Conservation (phyloP, 2,329 filamentous ascomycete species). For the Fusarium zealandicum region DNA sequence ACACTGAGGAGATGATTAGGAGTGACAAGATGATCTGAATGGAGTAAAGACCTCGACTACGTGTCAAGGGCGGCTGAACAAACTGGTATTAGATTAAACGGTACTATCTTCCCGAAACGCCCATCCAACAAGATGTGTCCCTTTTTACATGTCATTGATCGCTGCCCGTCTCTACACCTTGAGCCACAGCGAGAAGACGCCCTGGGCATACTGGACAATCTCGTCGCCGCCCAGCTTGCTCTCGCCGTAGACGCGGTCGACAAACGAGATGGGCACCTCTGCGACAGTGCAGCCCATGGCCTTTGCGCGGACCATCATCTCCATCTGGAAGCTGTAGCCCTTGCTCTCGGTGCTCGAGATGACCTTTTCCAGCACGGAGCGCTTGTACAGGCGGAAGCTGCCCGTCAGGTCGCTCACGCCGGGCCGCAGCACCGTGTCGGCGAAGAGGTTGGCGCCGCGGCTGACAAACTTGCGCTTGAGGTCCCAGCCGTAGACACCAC, state of each 20-base stretch:
- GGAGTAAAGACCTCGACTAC: no score
- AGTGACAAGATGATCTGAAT: no score
- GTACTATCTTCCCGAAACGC: constrained; percentile 44
- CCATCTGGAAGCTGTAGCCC: constrained; percentile 99
- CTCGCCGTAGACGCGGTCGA: constrained; percentile 94
- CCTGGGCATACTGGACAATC: constrained; percentile 96
- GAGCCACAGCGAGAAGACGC: constrained; percentile 78
- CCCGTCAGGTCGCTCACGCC: constrained; percentile 96
- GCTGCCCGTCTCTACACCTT: constrained; percentile 63
- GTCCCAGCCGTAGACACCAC: constrained; percentile 96
- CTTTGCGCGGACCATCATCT: constrained; percentile 98
- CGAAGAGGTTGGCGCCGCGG: constrained; percentile 91
- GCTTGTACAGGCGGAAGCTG: constrained; percentile 95
- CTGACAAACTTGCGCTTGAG: constrained; percentile 86
- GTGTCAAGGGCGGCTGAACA: constrained; percentile 25
- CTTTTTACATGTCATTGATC: constrained; percentile 34
- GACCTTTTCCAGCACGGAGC: constrained; percentile 84
- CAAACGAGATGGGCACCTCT: constrained; percentile 96
- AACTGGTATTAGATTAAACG: constrained; percentile 46
- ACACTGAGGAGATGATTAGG: no score
- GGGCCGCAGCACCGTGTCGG: constrained; percentile 90
- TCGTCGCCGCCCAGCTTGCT: constrained; percentile 93
- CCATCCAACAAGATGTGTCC: constrained; percentile 36
- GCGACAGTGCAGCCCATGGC: constrained; percentile 92
- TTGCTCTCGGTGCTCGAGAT: constrained; percentile 92